phyloP scores from a whole-genome alignment of 306 rosid species.

The Quercus cerris region DNA sequence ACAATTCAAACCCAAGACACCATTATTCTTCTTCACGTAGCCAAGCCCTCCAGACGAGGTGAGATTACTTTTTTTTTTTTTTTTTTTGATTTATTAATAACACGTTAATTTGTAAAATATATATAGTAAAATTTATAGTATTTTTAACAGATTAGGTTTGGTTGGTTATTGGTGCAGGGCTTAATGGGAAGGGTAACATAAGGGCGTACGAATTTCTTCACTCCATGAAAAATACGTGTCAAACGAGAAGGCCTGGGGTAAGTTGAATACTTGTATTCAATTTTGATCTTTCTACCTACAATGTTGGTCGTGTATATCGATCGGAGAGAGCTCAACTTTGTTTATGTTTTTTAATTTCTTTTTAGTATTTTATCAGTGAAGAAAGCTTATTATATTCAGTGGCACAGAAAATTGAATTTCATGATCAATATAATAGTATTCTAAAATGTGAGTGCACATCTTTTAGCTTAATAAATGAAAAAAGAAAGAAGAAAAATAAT shows the following conservation, averaged over 20 bases:
- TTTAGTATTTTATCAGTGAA: too few species aligned
- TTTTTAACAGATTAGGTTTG: neutral
- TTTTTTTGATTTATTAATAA: conserved; percentile 15
- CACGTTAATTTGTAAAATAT: too few species aligned
- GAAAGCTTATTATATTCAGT: too few species aligned
- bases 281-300: neutral
- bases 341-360: too few species aligned
- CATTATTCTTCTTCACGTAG: conserved; percentile 62
- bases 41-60: conserved; percentile 57
- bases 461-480: too few species aligned
- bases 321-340: too few species aligned
- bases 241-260: conserved; percentile 62
- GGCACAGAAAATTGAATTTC: too few species aligned
- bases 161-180: conserved; percentile 31
- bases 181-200: conserved; percentile 27
- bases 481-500: too few species aligned
- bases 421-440: too few species aligned
- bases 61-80: neutral
- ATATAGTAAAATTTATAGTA: too few species aligned
- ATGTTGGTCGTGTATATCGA: too few species aligned
- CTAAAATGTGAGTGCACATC: too few species aligned
- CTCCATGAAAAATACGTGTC: conserved; percentile 58
- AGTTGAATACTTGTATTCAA: conserved; percentile 12
- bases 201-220: conserved; percentile 53
- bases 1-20: conserved; percentile 60